Conservation (phyloP, 345 rosid species). For the Noccaea bulbosa region DNA sequence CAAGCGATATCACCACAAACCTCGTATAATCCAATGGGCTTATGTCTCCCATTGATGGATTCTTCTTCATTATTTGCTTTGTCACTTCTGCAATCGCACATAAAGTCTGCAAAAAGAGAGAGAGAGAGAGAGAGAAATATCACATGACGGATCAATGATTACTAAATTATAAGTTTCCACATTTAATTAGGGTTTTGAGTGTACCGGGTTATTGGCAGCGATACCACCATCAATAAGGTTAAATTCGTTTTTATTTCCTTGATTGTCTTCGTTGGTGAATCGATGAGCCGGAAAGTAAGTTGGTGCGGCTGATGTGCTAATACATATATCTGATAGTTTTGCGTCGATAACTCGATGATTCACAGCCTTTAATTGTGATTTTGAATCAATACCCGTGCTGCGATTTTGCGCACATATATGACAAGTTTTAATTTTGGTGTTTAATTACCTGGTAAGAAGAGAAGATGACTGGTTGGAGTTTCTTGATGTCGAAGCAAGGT, state of each 20-base stretch:
- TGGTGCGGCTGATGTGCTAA: slow-evolving; percentile 80
- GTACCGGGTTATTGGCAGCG: slow-evolving; percentile 73
- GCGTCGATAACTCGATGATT: slow-evolving; percentile 49
- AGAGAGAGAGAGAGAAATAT: neutral
- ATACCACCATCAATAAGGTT: slow-evolving; percentile 83
- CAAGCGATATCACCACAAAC: slow-evolving; percentile 68
- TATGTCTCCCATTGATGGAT: slow-evolving; percentile 49
- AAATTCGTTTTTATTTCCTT: slow-evolving; percentile 49
- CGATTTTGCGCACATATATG: neutral
- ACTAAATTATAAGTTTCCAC: too few relatives aligned
- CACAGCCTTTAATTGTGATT: slow-evolving; percentile 41
- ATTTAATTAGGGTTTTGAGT: neutral
- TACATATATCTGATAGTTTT: slow-evolving; percentile 63
- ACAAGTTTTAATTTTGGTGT: neutral
- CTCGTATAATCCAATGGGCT: slow-evolving; percentile 60
- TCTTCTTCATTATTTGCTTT: slow-evolving; percentile 57
- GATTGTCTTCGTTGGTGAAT: slow-evolving; percentile 53
- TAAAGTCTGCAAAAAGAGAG: slow-evolving; percentile 49
- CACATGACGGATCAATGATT: neutral
- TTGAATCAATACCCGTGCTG: neutral
- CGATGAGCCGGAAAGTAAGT: slow-evolving; percentile 64
- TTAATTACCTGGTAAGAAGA: slow-evolving; percentile 61
- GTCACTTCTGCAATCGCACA: slow-evolving; percentile 69
- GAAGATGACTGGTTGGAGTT: slow-evolving; percentile 69
- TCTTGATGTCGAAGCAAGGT: slow-evolving; percentile 77